phyloP scores from a whole-genome alignment of 352 stramenopile genomes.

The Globisporangium rhizosaccharum region DNA sequence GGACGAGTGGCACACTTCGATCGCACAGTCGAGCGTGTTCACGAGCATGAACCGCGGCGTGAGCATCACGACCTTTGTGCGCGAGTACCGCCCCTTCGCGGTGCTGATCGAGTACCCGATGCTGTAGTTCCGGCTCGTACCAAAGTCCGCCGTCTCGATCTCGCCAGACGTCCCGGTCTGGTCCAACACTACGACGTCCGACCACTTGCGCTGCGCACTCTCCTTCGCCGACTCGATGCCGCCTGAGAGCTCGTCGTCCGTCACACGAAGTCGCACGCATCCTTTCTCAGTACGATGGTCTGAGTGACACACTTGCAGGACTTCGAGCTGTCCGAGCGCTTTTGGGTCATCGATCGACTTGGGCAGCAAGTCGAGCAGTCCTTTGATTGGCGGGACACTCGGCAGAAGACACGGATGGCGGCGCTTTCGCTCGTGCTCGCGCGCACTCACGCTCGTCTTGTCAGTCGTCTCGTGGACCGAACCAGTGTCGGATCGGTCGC shows the following conservation, averaged over 20 bases:
- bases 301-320: constrained; percentile 81
- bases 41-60: constrained; percentile 83
- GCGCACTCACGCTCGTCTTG: not conserved
- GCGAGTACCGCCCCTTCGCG: constrained; percentile 71
- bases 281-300: constrained; percentile 57
- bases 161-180: constrained; percentile 72
- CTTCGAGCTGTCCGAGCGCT: constrained; percentile 57
- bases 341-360: constrained; percentile 62
- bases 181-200: constrained; percentile 61
- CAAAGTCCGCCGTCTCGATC: constrained; percentile 63
- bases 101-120: constrained; percentile 79
- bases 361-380: constrained; percentile 74
- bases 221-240: constrained; percentile 31
- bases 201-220: constrained; percentile 62
- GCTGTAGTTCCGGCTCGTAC: constrained; percentile 58
- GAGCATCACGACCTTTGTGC: constrained; percentile 86
- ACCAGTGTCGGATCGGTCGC: not conserved
- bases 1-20: constrained; percentile 80
- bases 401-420: constrained; percentile 69
- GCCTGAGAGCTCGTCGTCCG: constrained; percentile 29
- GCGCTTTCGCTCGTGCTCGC: constrained; percentile 37
- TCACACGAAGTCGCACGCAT: constrained; percentile 71
- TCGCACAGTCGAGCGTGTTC: constrained; percentile 60
- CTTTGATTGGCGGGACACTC: constrained; percentile 76
- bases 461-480: not conserved